Evolutionary conservation across 257 asterid species (phyloP).

Genomic region (Fraxinus excelsior): DNA sequence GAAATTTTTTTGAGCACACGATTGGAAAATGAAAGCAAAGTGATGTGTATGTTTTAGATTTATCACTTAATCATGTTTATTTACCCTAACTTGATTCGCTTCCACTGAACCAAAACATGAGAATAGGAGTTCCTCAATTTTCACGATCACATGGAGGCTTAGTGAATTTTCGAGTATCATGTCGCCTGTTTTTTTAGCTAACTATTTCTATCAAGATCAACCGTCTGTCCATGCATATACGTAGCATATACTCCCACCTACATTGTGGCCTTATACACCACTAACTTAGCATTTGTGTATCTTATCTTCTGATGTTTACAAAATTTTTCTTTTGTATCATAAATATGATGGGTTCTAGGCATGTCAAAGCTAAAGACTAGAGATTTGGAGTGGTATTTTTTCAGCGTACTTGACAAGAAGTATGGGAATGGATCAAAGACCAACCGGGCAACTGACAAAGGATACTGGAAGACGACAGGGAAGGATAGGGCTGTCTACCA

Average conservation of each 20-base stretch:
- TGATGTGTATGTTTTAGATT: not conserved
- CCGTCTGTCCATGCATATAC: not conserved
- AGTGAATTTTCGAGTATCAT: not conserved
- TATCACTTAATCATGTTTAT: not conserved
- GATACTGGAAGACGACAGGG: conserved; percentile 98
- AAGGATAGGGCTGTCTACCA: conserved; percentile 80
- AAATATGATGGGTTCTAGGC: conserved; percentile 36
- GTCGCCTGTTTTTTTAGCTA: not conserved
- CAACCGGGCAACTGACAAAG: conserved; percentile 83
- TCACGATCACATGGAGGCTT: not conserved
- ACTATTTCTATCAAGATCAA: not conserved
- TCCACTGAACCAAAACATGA: not conserved
- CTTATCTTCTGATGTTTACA: not conserved
- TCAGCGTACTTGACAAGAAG: conserved; percentile 82
- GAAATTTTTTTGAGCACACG: not conserved
- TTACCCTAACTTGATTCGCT: not conserved
- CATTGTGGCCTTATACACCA: not conserved
- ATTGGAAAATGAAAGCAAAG: not conserved
- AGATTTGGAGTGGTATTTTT: conserved; percentile 95
- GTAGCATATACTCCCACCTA: not conserved
- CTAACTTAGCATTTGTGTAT: not conserved
- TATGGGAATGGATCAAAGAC: conserved; percentile 85
- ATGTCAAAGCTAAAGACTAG: conserved; percentile 74
- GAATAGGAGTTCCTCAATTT: not conserved
- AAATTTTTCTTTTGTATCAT: not conserved